These are phyloP conservation scores for Cryomyces minteri DNA, from an alignment of 495 filamentous ascomycete species.

Conservation along the genomic window DNA sequence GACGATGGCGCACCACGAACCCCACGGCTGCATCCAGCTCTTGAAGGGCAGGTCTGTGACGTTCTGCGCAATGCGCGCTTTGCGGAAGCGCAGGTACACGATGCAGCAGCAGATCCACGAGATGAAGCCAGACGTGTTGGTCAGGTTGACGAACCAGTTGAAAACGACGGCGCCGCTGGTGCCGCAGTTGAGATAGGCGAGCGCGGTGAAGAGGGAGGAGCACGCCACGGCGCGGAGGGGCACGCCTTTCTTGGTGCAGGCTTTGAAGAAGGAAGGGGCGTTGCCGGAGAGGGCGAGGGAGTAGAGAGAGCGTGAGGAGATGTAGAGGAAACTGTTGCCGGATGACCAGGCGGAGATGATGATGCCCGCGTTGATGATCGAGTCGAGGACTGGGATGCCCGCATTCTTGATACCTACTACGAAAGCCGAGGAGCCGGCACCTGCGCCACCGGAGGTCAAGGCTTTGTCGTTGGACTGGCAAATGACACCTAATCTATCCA, in stretches of 20 bases:
- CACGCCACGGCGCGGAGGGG: slow-evolving; percentile 13
- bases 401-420: slow-evolving; percentile 37
- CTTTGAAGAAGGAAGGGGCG: slow-evolving; percentile 16
- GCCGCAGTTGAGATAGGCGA: slow-evolving; percentile 17
- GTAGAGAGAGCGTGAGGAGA: slow-evolving; percentile 32
- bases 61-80: slow-evolving; percentile 30
- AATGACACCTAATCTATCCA: slow-evolving; percentile 16
- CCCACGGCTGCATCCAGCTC: slow-evolving; percentile 33
- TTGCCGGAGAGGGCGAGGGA: slow-evolving; percentile 20
- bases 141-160: slow-evolving; percentile 43
- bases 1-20: slow-evolving; percentile 28
- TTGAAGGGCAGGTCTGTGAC: slow-evolving; percentile 33
- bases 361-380: slow-evolving; percentile 48
- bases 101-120: slow-evolving; percentile 42
- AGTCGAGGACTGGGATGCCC: slow-evolving; percentile 36
- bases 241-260: slow-evolving; percentile 15
- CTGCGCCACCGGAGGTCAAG: slow-evolving; percentile 29
- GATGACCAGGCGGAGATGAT: slow-evolving; percentile 54
- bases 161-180: slow-evolving; percentile 12
- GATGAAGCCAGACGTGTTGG: slow-evolving; percentile 40
- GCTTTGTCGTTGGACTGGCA: slow-evolving; percentile 34
- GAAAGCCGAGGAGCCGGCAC: slow-evolving; percentile 37
- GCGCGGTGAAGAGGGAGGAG: slow-evolving; percentile 14
- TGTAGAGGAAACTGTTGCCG: slow-evolving; percentile 41
- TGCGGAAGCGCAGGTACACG: slow-evolving; percentile 40